Evolutionary conservation across 768 basidiomycete genomes (phyloP).

Genomic region (Chalciporus pseudorubinellus): DNA sequence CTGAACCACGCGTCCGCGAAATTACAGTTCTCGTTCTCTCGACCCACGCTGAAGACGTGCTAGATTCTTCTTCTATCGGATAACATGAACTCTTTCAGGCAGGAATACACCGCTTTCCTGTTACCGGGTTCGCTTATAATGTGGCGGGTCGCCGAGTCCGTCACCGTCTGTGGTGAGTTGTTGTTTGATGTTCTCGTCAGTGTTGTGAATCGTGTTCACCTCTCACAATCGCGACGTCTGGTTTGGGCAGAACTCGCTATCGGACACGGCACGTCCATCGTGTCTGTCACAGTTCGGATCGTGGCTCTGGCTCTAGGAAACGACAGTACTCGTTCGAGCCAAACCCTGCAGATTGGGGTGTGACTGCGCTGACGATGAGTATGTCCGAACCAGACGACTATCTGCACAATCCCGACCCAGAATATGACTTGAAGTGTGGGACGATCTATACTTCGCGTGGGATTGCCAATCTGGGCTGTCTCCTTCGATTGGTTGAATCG

Average conservation of each 20-base stretch:
- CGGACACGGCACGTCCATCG: slow-evolving; percentile 21
- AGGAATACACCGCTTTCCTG: slow-evolving; percentile 26
- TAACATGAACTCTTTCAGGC: slow-evolving; percentile 29
- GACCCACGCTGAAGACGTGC: no score
- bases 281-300: neutral
- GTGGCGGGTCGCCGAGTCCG: slow-evolving; percentile 28
- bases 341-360: slow-evolving; percentile 50
- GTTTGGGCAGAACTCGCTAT: slow-evolving; percentile 25
- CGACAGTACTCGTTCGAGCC: slow-evolving; percentile 39
- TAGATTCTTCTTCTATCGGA: neutral
- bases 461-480: slow-evolving; percentile 63
- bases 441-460: slow-evolving; percentile 61
- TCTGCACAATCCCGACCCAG: slow-evolving; percentile 63
- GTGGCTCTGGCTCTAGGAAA: neutral
- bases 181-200: neutral
- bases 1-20: neutral
- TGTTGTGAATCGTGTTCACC: neutral
- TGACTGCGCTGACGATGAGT: slow-evolving; percentile 41
- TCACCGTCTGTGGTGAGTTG: slow-evolving; percentile 26
- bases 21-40: no score
- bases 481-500: no score
- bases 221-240: neutral
- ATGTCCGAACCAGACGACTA: slow-evolving; percentile 59
- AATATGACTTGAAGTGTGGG: slow-evolving; percentile 52
- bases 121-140: slow-evolving; percentile 9